Percentiles rank a stretch among this genome's conserved stretches.
These are phyloP conservation scores for Meredithiella fracta DNA, from an alignment of 2,329 filamentous ascomycete genomes.

Conservation along the genomic window DNA sequence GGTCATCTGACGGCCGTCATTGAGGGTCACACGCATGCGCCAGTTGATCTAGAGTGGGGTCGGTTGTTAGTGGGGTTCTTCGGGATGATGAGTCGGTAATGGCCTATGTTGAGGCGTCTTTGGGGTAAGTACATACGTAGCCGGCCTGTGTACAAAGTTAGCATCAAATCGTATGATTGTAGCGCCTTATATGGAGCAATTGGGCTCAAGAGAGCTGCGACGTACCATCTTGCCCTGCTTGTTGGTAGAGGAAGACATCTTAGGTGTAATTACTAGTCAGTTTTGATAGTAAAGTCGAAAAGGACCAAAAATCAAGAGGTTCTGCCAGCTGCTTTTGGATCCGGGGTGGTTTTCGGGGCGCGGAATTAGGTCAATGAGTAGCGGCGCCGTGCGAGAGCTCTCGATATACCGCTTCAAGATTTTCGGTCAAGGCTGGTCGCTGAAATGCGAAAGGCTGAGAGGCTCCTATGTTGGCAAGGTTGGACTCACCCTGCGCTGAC, in stretches of 20 bases:
- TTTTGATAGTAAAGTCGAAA: neutral
- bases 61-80: neutral
- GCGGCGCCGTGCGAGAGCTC: slow-evolving; percentile 5
- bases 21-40: slow-evolving; percentile 92
- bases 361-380: slow-evolving; percentile 4
- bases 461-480: slow-evolving; percentile 10
- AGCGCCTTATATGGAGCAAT: slow-evolving; percentile 3
- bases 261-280: slow-evolving; percentile 3
- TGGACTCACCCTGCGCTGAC: slow-evolving; percentile 1
- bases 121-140: slow-evolving; percentile 41
- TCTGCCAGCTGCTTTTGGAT: neutral
- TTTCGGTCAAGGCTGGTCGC: slow-evolving; percentile 12
- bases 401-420: slow-evolving; percentile 12
- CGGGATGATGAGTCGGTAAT: neutral
- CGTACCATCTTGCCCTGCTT: slow-evolving; percentile 99
- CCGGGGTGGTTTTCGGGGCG: neutral
- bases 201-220: slow-evolving; percentile 22
- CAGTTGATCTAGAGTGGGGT: slow-evolving; percentile 71
- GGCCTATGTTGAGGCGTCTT: neutral
- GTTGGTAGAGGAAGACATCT: slow-evolving; percentile 45
- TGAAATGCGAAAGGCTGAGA: slow-evolving; percentile 12
- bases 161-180: neutral
- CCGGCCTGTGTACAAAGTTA: slow-evolving; percentile 37
- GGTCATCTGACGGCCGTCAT: slow-evolving; percentile 89
- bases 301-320: neutral